phyloP scores from a whole-genome alignment of 2,329 filamentous ascomycete species.

The Parastagonospora nodorum region DNA sequence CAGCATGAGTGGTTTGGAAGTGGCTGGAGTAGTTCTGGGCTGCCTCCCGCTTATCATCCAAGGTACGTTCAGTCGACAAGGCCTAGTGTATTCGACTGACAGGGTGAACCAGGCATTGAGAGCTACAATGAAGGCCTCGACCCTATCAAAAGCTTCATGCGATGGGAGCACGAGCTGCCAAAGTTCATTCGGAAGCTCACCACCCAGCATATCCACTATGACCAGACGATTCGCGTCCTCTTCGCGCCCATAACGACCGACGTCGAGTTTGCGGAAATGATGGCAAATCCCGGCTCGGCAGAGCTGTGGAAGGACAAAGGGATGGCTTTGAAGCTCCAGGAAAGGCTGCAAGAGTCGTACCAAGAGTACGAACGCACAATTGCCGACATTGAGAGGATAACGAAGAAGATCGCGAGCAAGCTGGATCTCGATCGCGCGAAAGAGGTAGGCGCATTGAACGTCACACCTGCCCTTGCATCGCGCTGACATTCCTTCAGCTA shows the following conservation, averaged over 20 bases:
- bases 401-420: constrained; percentile 43
- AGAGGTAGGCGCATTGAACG: constrained; percentile 21
- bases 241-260: constrained; percentile 45
- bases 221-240: constrained; percentile 42
- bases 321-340: constrained; percentile 33
- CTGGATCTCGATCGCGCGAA: constrained; percentile 42
- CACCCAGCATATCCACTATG: constrained; percentile 45
- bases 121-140: constrained; percentile 48
- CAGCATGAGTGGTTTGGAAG: constrained; percentile 38
- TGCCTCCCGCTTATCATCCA: constrained; percentile 46
- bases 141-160: constrained; percentile 44
- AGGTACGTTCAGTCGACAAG: constrained; percentile 18
- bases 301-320: constrained; percentile 40
- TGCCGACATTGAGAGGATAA: constrained; percentile 42
- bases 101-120: constrained; percentile 30
- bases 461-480: constrained; percentile 9
- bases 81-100: constrained; percentile 1
- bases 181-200: constrained; percentile 43
- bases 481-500: constrained; percentile 29
- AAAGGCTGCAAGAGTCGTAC: constrained; percentile 43
- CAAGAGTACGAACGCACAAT: constrained; percentile 43
- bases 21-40: constrained; percentile 44
- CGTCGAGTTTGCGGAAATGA: constrained; percentile 42
- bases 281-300: constrained; percentile 34
- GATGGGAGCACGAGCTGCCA: constrained; percentile 44